These are phyloP conservation scores for Venturia carpophila DNA, from an alignment of 2,329 filamentous ascomycete genomes.

Conservation along the genomic window DNA sequence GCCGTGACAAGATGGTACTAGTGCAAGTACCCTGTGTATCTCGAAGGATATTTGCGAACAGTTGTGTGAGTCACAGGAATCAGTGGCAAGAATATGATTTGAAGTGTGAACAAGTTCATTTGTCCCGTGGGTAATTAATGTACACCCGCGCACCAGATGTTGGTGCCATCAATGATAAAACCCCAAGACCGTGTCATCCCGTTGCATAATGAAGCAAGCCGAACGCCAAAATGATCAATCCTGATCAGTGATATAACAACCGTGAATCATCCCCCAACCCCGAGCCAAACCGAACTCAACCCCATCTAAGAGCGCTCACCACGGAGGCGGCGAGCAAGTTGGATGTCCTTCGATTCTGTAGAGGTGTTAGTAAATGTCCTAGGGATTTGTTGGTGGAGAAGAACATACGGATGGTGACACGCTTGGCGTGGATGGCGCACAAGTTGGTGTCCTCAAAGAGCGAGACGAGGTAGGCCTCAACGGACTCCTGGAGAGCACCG, in stretches of 20 bases:
- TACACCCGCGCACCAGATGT: constrained; percentile 17
- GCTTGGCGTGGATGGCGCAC: constrained; percentile 92
- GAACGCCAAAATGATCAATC: constrained; percentile 9
- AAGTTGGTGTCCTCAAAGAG: constrained; percentile 96
- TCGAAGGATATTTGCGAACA: too few species aligned
- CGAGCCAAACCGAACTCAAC: constrained; percentile 66
- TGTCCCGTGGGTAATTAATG: constrained; percentile 17
- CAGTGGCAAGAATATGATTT: background rate
- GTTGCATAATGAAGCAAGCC: constrained; percentile 11
- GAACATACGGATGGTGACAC: constrained; percentile 66
- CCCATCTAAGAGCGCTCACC: constrained; percentile 44
- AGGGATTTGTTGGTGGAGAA: constrained; percentile 14
- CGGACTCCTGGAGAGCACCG: constrained; percentile 83
- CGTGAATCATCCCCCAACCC: constrained; percentile 54
- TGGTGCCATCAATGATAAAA: constrained; percentile 12
- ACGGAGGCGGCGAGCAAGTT: constrained; percentile 61
- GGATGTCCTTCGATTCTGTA: constrained; percentile 93
- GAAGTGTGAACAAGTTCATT: constrained; percentile 12
- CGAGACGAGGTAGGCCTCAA: constrained; percentile 93
- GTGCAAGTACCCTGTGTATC: too few species aligned
- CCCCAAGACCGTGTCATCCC: constrained; percentile 9
- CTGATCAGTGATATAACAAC: constrained; percentile 14
- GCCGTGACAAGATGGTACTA: too few species aligned
- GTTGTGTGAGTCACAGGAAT: background rate
- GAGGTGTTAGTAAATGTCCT: constrained; percentile 7